phyloP scores from a whole-genome alignment of 2,329 filamentous ascomycete species.

The Aspergillus quadrilineatus region DNA sequence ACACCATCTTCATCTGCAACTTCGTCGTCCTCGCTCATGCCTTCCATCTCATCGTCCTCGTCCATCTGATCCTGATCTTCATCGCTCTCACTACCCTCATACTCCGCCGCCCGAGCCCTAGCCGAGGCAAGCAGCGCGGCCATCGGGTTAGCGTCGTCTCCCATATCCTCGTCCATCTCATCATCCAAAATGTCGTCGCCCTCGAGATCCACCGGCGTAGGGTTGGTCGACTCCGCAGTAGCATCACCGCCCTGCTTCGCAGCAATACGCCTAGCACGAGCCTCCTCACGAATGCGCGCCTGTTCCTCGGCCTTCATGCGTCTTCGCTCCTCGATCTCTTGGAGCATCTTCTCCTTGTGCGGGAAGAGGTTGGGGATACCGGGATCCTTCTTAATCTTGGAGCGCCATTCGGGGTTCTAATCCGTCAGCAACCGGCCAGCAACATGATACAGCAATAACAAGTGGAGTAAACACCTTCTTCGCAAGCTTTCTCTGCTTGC shows the following conservation, averaged over 20 bases:
- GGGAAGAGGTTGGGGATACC: slow-evolving; percentile 97
- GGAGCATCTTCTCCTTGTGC: slow-evolving; percentile 92
- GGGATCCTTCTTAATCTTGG: slow-evolving; percentile 93
- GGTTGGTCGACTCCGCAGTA: slow-evolving; percentile 30
- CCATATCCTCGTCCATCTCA: slow-evolving; percentile 44
- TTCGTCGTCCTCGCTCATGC: slow-evolving; percentile 57
- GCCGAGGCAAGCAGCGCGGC: slow-evolving; percentile 48
- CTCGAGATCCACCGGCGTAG: slow-evolving; percentile 49
- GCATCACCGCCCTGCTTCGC: slow-evolving; percentile 35
- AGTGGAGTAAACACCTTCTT: slow-evolving; percentile 64
- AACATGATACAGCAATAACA: neutral
- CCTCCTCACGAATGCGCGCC: slow-evolving; percentile 67
- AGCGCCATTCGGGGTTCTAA: slow-evolving; percentile 90
- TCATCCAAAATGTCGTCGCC: slow-evolving; percentile 46
- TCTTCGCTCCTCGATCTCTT: slow-evolving; percentile 89
- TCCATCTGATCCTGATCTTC: slow-evolving; percentile 50
- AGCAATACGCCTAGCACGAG: slow-evolving; percentile 46
- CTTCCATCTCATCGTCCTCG: slow-evolving; percentile 58
- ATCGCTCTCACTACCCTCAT: slow-evolving; percentile 45
- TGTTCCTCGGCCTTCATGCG: slow-evolving; percentile 77
- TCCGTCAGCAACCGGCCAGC: slow-evolving; percentile 10
- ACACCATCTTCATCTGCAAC: slow-evolving; percentile 54
- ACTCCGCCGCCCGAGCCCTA: slow-evolving; percentile 45
- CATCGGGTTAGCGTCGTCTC: slow-evolving; percentile 51
- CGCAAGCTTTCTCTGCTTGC: slow-evolving; percentile 80